Evolutionary conservation across 257 asterid species (phyloP), one percentile per base, ranked within the genome.

Genomic region (Fraxinus pennsylvanica): DNA sequence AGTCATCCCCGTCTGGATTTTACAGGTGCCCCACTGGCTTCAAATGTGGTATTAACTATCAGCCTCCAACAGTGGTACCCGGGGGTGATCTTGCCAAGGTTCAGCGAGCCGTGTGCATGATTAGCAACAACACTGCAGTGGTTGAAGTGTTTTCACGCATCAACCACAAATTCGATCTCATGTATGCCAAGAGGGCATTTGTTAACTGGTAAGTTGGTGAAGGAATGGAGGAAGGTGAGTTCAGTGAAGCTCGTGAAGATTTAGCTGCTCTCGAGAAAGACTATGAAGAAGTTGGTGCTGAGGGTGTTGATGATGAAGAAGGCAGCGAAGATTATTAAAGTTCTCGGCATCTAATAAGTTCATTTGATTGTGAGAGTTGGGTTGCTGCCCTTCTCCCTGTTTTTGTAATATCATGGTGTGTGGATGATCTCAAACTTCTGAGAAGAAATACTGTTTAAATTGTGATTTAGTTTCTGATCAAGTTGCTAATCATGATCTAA

Each of bases 211-310:
- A 86, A 14, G 89, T 86, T 0, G 89, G 89, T 27, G 89, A 86
- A 76, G 89, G 89, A 78, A 86, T 86, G 89, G 89, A 86, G 81
- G 89, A 86, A 81, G 89, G 89, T 4, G 89, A 86, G 80, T 86
- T 86, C 73, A 86, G 89, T 22, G 89, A 86, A 75, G 89, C 89
- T 71, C 89, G 89, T 73, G 89, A 86, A 76, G 89, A 86, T 78
- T 67, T 86, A 84, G 89, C 89, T 47, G 89, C 89, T 22, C 87
- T 86, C 5, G 89, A 86, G 52, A 86, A 86, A 72, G 89, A 86
- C 80, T 86, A 86, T 7, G 89, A 86, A 76, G 89, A 86, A 76
- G 89, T 86, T 15, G 89, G 89, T 2, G 89, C 89, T 6, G 89
- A 86, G 35, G 89, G 89, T 76, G 89, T 79, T 29, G 89, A 86